A percentile compares a stretch with the other conserved stretches of the same genome.
Conservation (phyloP, 768 basidiomycete species). For the Mrakia hoshinonis region DNA sequence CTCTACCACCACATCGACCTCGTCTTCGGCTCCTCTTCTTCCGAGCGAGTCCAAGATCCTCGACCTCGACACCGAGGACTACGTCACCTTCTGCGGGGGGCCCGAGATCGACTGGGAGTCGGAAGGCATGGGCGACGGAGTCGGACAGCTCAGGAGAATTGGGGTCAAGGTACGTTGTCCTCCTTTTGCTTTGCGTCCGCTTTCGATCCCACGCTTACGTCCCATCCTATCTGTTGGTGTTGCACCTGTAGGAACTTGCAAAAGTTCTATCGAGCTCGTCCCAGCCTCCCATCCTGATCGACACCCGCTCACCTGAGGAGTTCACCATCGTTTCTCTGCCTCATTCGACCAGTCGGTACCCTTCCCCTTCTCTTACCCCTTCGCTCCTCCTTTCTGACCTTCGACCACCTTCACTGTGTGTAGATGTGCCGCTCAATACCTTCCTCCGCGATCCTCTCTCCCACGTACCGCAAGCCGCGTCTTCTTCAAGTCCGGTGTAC, state of each 20-base stretch:
- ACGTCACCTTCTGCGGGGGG: slow-evolving; percentile 72
- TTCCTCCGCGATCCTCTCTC: slow-evolving; percentile 56
- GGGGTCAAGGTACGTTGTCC: slow-evolving; percentile 1
- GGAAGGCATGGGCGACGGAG: slow-evolving; percentile 54
- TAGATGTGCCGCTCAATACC: slow-evolving; percentile 65
- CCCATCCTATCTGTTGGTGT: slow-evolving; percentile 45
- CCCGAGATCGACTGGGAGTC: slow-evolving; percentile 51
- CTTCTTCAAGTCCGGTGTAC: slow-evolving; percentile 41
- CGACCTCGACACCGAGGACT: slow-evolving; percentile 56
- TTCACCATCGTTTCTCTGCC: slow-evolving; percentile 79
- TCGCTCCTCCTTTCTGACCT: background rate
- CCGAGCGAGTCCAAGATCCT: slow-evolving; percentile 41
- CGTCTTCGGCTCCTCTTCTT: slow-evolving; percentile 45
- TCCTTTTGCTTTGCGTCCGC: background rate
- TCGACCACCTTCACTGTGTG: background rate
- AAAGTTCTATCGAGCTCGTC: slow-evolving; percentile 35
- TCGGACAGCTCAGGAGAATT: slow-evolving; percentile 38
- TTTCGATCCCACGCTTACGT: slow-evolving; percentile 38
- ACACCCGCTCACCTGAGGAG: slow-evolving; percentile 70
- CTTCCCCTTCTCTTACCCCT: slow-evolving; percentile 11
- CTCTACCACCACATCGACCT: background rate
- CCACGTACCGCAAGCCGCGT: slow-evolving; percentile 9
- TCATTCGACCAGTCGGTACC: slow-evolving; percentile 56
- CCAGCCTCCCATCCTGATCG: slow-evolving; percentile 49
- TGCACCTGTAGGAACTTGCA: slow-evolving; percentile 48